Conservation (phyloP, 345 rosid species). For the Populus nigra region DNA sequence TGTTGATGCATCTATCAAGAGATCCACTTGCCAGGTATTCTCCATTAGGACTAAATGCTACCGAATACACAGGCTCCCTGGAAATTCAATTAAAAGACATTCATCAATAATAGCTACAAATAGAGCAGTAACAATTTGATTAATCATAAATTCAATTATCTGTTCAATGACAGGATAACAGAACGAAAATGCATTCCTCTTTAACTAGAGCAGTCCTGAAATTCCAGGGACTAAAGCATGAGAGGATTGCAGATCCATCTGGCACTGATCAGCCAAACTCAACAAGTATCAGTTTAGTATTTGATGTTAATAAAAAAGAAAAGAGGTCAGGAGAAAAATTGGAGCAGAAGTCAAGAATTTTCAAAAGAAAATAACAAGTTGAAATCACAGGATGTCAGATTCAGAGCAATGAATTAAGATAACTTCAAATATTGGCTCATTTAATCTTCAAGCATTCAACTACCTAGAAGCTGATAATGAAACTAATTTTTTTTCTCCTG, state of each 20-base stretch:
- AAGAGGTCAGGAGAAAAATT: not conserved
- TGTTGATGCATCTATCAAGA: slow-evolving; percentile 74
- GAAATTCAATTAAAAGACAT: slow-evolving; percentile 1
- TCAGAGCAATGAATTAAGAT: not conserved
- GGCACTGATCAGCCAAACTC: not conserved
- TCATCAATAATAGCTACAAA: slow-evolving; percentile 4
- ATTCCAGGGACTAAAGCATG: too few species aligned
- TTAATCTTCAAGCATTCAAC: not conserved
- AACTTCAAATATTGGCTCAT: not conserved
- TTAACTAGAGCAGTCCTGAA: not conserved
- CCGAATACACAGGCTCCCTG: slow-evolving; percentile 92
- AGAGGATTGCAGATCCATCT: not conserved
- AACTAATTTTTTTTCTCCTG: not conserved
- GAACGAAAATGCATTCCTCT: not conserved
- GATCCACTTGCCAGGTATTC: slow-evolving; percentile 96
- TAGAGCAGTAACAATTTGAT: not conserved
- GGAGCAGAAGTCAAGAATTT: not conserved
- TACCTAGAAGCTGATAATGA: not conserved
- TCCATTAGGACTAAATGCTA: slow-evolving; percentile 97
- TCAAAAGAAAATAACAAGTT: too few species aligned
- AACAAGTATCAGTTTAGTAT: not conserved
- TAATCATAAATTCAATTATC: not conserved
- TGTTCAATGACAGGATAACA: not conserved
- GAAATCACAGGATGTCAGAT: not conserved
- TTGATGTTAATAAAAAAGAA: too few species aligned